These are phyloP conservation scores for Penicillium sumatraense DNA, from an alignment of 2,329 filamentous ascomycete species.

Conservation along the genomic window DNA sequence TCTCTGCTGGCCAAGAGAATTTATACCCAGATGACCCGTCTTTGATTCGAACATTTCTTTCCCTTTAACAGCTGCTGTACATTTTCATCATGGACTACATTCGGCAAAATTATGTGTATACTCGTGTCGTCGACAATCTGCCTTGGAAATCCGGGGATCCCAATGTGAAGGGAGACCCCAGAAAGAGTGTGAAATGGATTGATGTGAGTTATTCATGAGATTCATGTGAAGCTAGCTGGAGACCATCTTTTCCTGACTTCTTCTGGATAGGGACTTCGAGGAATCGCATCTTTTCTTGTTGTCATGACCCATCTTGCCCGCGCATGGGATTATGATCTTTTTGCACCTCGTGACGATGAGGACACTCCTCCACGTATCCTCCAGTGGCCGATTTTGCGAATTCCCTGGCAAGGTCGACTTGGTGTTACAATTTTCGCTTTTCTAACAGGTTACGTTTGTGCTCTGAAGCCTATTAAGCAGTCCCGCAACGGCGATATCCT, in stretches of 20 bases:
- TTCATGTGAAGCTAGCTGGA: too few relatives aligned
- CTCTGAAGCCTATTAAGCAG: constrained; percentile 59
- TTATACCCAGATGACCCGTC: constrained; percentile 7
- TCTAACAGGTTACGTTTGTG: constrained; percentile 61
- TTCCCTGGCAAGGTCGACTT: constrained; percentile 59
- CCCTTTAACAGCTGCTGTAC: constrained; percentile 1
- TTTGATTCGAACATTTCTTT: constrained; percentile 5
- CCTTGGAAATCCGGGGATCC: constrained; percentile 26
- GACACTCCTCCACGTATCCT: constrained; percentile 50
- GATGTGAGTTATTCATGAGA: constrained; percentile 15
- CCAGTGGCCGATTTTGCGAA: constrained; percentile 57
- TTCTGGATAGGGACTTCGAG: constrained; percentile 52
- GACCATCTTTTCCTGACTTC: background rate
- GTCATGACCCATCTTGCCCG: constrained; percentile 58
- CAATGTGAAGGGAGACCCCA: constrained; percentile 19
- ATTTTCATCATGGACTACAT: constrained; percentile 24
- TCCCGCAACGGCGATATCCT: constrained; percentile 51
- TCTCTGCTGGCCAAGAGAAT: constrained; percentile 18
- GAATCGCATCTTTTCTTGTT: constrained; percentile 59
- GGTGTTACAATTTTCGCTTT: constrained; percentile 63
- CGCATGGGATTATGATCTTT: constrained; percentile 57
- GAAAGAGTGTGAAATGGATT: constrained; percentile 25
- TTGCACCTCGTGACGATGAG: constrained; percentile 52
- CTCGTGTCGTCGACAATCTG: constrained; percentile 24
- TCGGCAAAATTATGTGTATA: constrained; percentile 22